Evolutionary conservation across 768 basidiomycete genomes (phyloP).

Genomic region (Tephrocybe sp.): DNA sequence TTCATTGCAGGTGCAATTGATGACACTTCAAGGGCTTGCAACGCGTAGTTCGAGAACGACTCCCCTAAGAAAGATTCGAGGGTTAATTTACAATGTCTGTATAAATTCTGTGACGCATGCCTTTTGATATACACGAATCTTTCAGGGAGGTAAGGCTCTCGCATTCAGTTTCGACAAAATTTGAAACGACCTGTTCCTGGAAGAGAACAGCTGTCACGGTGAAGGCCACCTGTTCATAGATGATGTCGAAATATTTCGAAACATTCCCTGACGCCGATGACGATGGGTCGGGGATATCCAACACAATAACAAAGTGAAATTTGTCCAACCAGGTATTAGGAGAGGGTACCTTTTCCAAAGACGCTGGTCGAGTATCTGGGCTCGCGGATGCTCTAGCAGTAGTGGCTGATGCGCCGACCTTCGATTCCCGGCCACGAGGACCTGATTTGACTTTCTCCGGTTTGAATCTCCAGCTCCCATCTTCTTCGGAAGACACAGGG

Average conservation of each 20-base stretch:
- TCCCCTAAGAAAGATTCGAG: conserved; percentile 47
- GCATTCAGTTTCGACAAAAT: conserved; percentile 84
- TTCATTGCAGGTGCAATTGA: conserved; percentile 83
- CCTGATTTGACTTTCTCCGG: conserved; percentile 54
- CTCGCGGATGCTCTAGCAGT: conserved; percentile 30
- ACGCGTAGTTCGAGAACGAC: conserved; percentile 54
- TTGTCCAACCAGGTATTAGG: conserved; percentile 60
- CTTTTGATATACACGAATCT: conserved; percentile 68
- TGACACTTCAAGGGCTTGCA: conserved; percentile 60
- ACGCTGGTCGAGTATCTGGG: conserved; percentile 23
- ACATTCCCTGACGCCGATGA: conserved; percentile 79
- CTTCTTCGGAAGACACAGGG: conserved; percentile 79
- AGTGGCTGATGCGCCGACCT: conserved; percentile 33
- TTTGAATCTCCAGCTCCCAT: conserved; percentile 76
- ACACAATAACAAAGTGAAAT: conserved; percentile 85
- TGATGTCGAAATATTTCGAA: conserved; percentile 77
- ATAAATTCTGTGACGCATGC: conserved; percentile 30
- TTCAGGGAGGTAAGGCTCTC: conserved; percentile 68
- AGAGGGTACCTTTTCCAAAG: conserved; percentile 34
- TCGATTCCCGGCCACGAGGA: conserved; percentile 57
- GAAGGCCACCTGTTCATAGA: conserved; percentile 89
- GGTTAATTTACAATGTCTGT: conserved; percentile 9
- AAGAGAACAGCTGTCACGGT: conserved; percentile 90
- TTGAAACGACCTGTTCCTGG: conserved; percentile 84
- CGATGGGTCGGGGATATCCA: conserved; percentile 89